These are phyloP conservation scores for Tricholoma bakamatsutake DNA, from an alignment of 768 basidiomycete species.

Conservation along the genomic window DNA sequence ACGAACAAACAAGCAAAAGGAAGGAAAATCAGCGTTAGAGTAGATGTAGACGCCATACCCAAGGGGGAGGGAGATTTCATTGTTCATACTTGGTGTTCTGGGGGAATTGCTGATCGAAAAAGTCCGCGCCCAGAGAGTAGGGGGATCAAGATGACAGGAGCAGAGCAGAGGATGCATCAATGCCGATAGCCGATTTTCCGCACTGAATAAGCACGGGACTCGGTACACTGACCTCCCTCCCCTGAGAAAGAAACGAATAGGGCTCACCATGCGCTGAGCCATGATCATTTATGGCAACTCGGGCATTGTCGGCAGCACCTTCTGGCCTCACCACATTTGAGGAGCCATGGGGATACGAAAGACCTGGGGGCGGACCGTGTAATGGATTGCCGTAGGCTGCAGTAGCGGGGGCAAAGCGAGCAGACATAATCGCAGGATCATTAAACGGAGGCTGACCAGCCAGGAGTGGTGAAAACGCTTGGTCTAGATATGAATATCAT, in stretches of 20 bases:
- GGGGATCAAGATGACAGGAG: slow-evolving; percentile 27
- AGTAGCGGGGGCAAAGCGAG: slow-evolving; percentile 46
- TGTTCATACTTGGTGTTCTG: slow-evolving; percentile 21
- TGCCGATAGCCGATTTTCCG: slow-evolving; percentile 72
- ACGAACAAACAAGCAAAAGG: slow-evolving; percentile 31
- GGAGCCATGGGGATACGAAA: slow-evolving; percentile 38
- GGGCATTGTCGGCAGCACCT: slow-evolving; percentile 19
- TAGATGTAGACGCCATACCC: slow-evolving; percentile 42
- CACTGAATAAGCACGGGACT: slow-evolving; percentile 86
- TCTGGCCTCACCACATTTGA: slow-evolving; percentile 9
- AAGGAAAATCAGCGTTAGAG: slow-evolving; percentile 48
- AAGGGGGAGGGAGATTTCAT: slow-evolving; percentile 39
- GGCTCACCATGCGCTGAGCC: slow-evolving; percentile 63
- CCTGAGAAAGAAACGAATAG: slow-evolving; percentile 45
- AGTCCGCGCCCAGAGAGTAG: slow-evolving; percentile 28
- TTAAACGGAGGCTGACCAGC: slow-evolving; percentile 44
- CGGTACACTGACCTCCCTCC: slow-evolving; percentile 88
- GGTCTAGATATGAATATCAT: slow-evolving; percentile 3
- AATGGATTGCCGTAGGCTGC: slow-evolving; percentile 27
- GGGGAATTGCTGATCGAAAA: slow-evolving; percentile 29
- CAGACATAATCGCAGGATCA: slow-evolving; percentile 80
- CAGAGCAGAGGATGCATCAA: slow-evolving; percentile 45
- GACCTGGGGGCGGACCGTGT: slow-evolving; percentile 66
- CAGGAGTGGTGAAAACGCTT: slow-evolving; percentile 14
- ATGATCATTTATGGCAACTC: slow-evolving; percentile 24